Evolutionary conservation across 768 basidiomycete genomes (phyloP).

Genomic region (Cantharellus anzutake): DNA sequence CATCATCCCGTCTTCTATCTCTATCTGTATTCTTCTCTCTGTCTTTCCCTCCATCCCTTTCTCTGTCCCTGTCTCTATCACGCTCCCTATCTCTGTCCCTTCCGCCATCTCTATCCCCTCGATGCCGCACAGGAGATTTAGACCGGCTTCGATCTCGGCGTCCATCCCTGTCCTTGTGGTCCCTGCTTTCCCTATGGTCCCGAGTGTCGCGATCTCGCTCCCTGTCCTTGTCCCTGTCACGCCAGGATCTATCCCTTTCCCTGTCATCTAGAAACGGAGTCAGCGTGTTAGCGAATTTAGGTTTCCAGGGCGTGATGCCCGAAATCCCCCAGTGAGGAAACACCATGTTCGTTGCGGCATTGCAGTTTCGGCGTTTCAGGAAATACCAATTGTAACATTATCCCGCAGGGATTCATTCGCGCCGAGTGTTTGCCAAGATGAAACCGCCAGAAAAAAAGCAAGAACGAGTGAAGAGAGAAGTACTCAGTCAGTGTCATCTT

Average conservation of each 20-base stretch:
- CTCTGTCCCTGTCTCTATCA: neutral
- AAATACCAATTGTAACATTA: too few species aligned
- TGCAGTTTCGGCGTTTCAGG: too few species aligned
- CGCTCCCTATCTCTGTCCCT: neutral
- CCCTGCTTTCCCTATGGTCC: slow-evolving; percentile 18
- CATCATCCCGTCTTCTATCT: neutral
- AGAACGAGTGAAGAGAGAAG: too few species aligned
- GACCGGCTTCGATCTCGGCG: slow-evolving; percentile 14
- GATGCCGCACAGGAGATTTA: neutral
- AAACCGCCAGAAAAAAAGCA: too few species aligned
- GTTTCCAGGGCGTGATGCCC: too few species aligned
- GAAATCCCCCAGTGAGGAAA: too few species aligned
- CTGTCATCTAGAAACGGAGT: slow-evolving; percentile 24
- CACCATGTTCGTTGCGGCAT: too few species aligned
- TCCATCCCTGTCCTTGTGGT: slow-evolving; percentile 18
- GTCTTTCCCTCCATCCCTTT: slow-evolving; percentile 4
- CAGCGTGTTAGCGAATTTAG: neutral
- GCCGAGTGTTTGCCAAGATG: too few species aligned
- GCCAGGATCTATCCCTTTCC: slow-evolving; percentile 38
- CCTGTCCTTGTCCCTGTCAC: slow-evolving; percentile 26
- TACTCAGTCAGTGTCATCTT: too few species aligned
- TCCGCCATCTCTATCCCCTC: neutral
- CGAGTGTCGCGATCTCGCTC: slow-evolving; percentile 23
- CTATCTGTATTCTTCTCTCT: slow-evolving; percentile 1
- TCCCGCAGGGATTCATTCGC: too few species aligned